phyloP scores from a whole-genome alignment of 352 stramenopile species.

The Aphanomyces euteiches region DNA sequence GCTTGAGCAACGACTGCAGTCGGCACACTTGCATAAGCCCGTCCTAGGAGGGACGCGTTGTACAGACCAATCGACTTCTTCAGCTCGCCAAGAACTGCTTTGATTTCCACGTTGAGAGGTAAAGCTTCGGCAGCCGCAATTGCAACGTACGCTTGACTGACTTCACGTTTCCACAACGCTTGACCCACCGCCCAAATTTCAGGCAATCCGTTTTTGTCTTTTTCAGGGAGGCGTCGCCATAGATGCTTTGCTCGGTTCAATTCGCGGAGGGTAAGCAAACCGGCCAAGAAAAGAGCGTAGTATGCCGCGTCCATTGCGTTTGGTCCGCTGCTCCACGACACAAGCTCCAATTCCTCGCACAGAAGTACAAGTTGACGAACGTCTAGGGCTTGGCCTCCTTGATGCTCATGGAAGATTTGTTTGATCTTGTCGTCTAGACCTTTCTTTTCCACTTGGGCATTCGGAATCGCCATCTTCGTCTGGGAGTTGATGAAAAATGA shows the following conservation, averaged over 20 bases:
- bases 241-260: conserved; percentile 20
- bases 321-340: conserved; percentile 6
- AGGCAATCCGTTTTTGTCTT: background rate
- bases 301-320: background rate
- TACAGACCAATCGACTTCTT: conserved; percentile 24
- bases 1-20: conserved; percentile 10
- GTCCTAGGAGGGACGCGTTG: conserved; percentile 9
- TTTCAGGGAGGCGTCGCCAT: conserved; percentile 25
- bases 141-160: conserved; percentile 20
- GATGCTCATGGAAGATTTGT: background rate
- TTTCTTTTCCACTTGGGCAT: background rate
- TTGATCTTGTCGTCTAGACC: background rate
- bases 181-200: conserved; percentile 29
- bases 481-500: background rate
- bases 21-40: conserved; percentile 19
- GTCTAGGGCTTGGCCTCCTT: background rate
- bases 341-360: conserved; percentile 29
- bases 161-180: conserved; percentile 29
- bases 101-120: background rate
- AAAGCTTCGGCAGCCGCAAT: conserved; percentile 10
- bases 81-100: conserved; percentile 9
- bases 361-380: conserved; percentile 11
- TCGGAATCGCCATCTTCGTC: background rate
- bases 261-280: conserved; percentile 4
- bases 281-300: conserved; percentile 22